A percentile compares a stretch with the other conserved stretches of the same genome.
phyloP scores from a whole-genome alignment of 768 basidiomycete species.

The Mycena filopes region DNA sequence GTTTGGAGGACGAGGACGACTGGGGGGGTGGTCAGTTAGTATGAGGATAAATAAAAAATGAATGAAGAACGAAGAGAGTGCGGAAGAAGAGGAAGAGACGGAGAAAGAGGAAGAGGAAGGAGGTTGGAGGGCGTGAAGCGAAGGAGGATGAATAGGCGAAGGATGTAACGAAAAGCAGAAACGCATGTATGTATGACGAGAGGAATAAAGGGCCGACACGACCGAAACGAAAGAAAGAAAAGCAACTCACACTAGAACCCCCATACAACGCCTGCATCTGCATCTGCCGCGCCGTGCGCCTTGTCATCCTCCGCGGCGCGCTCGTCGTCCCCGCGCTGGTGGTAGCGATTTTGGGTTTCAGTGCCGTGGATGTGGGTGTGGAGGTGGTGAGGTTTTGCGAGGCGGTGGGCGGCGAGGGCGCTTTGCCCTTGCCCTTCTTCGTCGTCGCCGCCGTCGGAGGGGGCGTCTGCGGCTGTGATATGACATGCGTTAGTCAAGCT shows the following conservation, averaged over 20 bases:
- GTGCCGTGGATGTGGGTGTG: too few species aligned
- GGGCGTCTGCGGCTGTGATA: neutral
- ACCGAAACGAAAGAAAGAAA: neutral
- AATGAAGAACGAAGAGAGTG: too few species aligned
- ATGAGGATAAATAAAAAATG: too few species aligned
- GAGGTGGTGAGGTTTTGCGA: neutral
- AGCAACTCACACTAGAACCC: neutral
- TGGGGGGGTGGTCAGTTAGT: too few species aligned
- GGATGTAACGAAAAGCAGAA: too few species aligned
- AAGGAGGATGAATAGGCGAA: too few species aligned
- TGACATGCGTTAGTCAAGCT: neutral
- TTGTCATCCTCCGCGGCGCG: conserved; percentile 5
- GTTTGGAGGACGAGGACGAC: too few species aligned
- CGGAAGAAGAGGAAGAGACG: neutral
- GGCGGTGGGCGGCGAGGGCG: conserved; percentile 3
- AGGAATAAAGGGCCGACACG: too few species aligned
- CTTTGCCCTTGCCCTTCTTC: conserved; percentile 22
- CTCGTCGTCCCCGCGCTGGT: too few species aligned
- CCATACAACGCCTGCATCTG: neutral
- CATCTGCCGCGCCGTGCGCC: neutral
- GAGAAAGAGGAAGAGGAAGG: neutral
- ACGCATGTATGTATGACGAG: too few species aligned
- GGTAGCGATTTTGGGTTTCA: neutral
- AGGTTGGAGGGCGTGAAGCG: too few species aligned
- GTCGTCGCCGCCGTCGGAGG: conserved; percentile 10